Base-by-base conservation (phyloP, 2,329 filamentous ascomycete genomes). In the Dothidotthia symphoricarpi region DNA sequence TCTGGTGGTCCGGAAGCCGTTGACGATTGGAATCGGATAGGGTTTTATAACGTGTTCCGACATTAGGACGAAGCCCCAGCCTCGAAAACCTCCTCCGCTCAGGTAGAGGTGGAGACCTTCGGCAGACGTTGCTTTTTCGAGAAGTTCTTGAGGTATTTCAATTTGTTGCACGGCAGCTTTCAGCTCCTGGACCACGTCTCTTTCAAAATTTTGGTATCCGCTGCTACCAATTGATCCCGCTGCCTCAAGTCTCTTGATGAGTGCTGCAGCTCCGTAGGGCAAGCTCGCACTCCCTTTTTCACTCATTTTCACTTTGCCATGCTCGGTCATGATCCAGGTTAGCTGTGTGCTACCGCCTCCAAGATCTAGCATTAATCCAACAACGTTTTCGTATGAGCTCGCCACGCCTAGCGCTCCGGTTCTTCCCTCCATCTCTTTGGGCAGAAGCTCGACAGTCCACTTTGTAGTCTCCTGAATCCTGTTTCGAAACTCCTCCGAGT, bases 61-160 rank as follows among this genome's bases (percentile, higher is more conserved):
- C 85, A 95, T 90, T 35, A 95, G 75, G 58, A 95, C 82, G 65
- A 88, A 94, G 6, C 89, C 90, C 74, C 94, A 95, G 12, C 90
- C 90, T 24, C 90, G 76, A 61, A 95, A 95, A 0, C 90, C 90
- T 16, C 90, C 90, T 28, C 90, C 90, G 46, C 86, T 95, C 40
- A 96, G 81, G 62, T 90, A 95, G 7, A 95, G 73, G 24, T 85
- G 80, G 6, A 66, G 51, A 1, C 61, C 61, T n/a, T 53, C 41
- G 25, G 32, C 36, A 28, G 46, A 47, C 8, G 31, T 34, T 16
- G 41, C 40, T 4, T 64, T 54, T 10, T 73, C 59, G 1, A 72
- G 47, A 5, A 82, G 64, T 12, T 73, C 68, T 10, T 68, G 59
- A 0, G 90, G 80, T 1, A 85, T 67, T 5, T 73, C 66, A 4